Percentiles rank a stretch among this genome's conserved stretches.
phyloP scores from a whole-genome alignment of 345 rosid species.

The Gossypium ekmanianum region DNA sequence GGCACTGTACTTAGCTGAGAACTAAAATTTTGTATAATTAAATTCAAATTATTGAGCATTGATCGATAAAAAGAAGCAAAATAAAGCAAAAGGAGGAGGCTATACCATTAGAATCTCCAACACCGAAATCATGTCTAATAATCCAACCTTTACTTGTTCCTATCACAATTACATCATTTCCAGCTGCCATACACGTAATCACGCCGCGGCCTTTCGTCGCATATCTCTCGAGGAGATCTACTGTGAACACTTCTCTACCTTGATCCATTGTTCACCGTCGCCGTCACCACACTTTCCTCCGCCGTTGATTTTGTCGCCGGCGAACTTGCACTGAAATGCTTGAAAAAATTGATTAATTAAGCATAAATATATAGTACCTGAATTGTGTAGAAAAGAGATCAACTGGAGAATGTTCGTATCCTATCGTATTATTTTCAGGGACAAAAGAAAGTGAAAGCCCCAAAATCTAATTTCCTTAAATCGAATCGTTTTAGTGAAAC shows the following conservation, averaged over 20 bases:
- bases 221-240: constrained; percentile 83
- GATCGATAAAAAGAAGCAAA: background rate
- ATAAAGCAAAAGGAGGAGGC: constrained; percentile 26
- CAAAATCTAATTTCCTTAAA: background rate
- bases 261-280: constrained; percentile 47
- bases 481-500: background rate
- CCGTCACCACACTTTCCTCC: background rate
- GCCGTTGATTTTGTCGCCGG: background rate
- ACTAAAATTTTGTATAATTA: background rate
- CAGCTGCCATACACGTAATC: constrained; percentile 95
- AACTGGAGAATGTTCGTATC: background rate
- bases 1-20: background rate
- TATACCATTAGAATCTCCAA: constrained; percentile 77
- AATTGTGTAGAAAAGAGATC: background rate
- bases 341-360: background rate
- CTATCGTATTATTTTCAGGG: background rate
- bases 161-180: constrained; percentile 82
- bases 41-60: background rate
- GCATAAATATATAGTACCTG: background rate
- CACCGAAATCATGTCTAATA: constrained; percentile 82
- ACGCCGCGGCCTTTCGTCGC: constrained; percentile 86
- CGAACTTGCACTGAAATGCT: background rate
- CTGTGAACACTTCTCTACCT: constrained; percentile 74
- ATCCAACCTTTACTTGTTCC: constrained; percentile 98
- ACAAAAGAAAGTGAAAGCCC: too few species aligned